Evolutionary conservation across 495 filamentous ascomycete genomes (phyloP), one percentile per base, ranked within the genome.

Genomic region (Aeminium ludgeri): DNA sequence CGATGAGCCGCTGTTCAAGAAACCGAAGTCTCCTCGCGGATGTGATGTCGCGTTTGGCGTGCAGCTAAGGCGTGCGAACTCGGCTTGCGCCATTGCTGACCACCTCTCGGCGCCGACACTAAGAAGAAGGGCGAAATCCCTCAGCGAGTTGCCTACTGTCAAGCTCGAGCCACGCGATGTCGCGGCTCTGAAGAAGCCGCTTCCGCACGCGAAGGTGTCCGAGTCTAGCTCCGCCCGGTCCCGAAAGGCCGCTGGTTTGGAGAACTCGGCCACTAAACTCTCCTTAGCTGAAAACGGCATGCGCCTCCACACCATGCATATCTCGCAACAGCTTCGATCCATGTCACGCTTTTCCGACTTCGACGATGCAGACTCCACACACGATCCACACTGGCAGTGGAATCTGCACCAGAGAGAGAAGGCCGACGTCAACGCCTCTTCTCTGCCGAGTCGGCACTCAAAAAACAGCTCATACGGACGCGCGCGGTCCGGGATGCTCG

Each of bases 321-420:
- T 51, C 23, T 51, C 48, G 7, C 19, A 47, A 16, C 48, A 51
- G 31, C 36, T 51, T 8, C 38, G 48, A 13, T 43, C 43, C 18
- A 39, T 51, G 39, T 51, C 48, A 0, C 30, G 20, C 2, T 27
- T 46, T 2, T 51, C 48, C 12, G 39, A 47, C 20, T 11, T n/a
- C 6, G 13, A 27, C 2, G 41, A 41, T 16, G 30, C 31, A 8
- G 32, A 45, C 23, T 36, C 36, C 7, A n/a, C 34, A 2, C 11
- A 38, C 6, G 27, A 19, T 5, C 18, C 38, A 2, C n/a, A 30
- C 23, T 12, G 45, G n/a, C 33, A 33, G 1, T 50, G 46, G 46
- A 50, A 36, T 32, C 44, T 49, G 23, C 46, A 49, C 31, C 25
- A 20, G 12, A 28, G 41, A 27, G 33, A 45, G 42, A 27, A 19